These are phyloP conservation scores for Aspergillus novofumigatus DNA, from an alignment of 2,329 filamentous ascomycete species.

Conservation along the genomic window DNA sequence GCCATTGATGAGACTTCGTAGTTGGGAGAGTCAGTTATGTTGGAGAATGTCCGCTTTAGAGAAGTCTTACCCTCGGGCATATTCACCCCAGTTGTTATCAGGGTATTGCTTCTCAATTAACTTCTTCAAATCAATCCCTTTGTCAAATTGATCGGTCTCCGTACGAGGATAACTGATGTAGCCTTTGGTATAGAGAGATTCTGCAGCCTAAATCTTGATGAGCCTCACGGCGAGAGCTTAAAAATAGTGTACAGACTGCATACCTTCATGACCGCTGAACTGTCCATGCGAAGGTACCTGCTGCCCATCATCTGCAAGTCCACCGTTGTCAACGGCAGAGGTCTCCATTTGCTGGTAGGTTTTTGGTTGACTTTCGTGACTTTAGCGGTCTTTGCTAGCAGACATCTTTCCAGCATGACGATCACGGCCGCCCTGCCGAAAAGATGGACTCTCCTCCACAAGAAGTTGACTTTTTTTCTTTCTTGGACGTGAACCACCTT, in stretches of 20 bases:
- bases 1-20: conserved; percentile 59
- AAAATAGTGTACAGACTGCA: not conserved
- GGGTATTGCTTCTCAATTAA: conserved; percentile 80
- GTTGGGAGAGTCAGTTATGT: conserved; percentile 2
- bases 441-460: conserved; percentile 74
- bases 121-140: conserved; percentile 74
- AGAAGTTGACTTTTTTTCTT: conserved; percentile 74
- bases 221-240: not conserved
- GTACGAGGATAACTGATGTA: conserved; percentile 98
- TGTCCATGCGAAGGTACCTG: conserved; percentile 81
- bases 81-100: conserved; percentile 72
- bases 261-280: conserved; percentile 81
- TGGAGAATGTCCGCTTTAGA: not conserved
- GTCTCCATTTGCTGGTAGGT: conserved; percentile 90
- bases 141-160: conserved; percentile 93
- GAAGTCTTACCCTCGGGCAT: conserved; percentile 59
- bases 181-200: conserved; percentile 84
- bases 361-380: conserved; percentile 86
- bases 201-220: conserved; percentile 53
- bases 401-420: conserved; percentile 80
- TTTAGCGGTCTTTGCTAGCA: conserved; percentile 69
- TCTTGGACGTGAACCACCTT: conserved; percentile 76
- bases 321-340: conserved; percentile 88
- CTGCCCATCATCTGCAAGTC: conserved; percentile 96
- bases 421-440: conserved; percentile 82